These are phyloP conservation scores for Lentinus brumalis DNA, from an alignment of 768 basidiomycete species.

Conservation along the genomic window DNA sequence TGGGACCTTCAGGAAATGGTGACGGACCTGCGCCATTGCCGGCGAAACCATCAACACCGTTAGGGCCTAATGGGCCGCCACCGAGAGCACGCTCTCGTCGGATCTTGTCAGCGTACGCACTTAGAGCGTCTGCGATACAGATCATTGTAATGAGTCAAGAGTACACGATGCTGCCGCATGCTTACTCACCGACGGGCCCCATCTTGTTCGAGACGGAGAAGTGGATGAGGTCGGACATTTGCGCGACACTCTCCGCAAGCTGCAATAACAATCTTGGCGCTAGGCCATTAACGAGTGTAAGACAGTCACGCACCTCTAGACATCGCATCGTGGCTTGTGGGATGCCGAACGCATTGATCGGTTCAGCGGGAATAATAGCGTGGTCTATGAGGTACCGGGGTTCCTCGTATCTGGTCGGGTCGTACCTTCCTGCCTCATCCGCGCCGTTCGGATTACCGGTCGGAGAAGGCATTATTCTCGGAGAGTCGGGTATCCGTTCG, in stretches of 20 bases:
- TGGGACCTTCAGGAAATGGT: constrained; percentile 6
- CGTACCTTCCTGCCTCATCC: constrained; percentile 43
- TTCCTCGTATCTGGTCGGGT: constrained; percentile 64
- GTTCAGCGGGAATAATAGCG: constrained; percentile 75
- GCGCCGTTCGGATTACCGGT: constrained; percentile 1
- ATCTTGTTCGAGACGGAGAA: constrained; percentile 55
- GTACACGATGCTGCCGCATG: not conserved
- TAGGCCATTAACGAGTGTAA: not conserved
- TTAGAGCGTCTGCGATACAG: constrained; percentile 42
- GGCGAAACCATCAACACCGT: constrained; percentile 1
- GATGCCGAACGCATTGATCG: constrained; percentile 87
- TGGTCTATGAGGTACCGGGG: constrained; percentile 59
- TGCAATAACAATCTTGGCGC: constrained; percentile 27
- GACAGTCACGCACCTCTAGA: constrained; percentile 59
- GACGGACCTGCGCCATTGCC: not conserved
- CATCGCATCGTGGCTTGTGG: constrained; percentile 90
- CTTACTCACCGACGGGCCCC: constrained; percentile 67
- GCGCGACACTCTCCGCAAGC: constrained; percentile 80
- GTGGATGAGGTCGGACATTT: constrained; percentile 77
- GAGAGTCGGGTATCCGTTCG: constrained; percentile 44
- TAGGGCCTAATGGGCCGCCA: not conserved
- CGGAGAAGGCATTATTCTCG: constrained; percentile 28
- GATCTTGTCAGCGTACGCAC: constrained; percentile 40
- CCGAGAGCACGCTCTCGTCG: constrained; percentile 31
- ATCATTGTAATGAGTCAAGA: not conserved